Conservation (phyloP, 2,329 filamentous ascomycete genomes). For the Mycosphaerella arachidis region DNA sequence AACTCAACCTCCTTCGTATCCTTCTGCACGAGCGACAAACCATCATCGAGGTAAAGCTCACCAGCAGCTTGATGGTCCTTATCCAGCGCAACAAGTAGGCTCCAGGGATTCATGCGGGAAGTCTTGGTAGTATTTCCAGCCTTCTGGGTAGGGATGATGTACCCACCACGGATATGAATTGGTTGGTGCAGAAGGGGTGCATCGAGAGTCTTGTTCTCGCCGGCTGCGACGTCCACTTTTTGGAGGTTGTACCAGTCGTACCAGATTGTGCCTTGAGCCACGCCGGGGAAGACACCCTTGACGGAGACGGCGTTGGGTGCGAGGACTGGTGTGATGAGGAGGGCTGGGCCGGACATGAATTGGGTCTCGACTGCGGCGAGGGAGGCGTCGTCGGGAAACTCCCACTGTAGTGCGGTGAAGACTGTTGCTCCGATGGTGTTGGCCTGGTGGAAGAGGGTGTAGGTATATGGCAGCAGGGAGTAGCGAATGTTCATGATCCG, state of each 20-base stretch:
- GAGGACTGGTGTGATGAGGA: constrained; percentile 64
- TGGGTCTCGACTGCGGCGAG: constrained; percentile 62
- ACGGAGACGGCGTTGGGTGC: constrained; percentile 57
- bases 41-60: constrained; percentile 56
- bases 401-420: constrained; percentile 67
- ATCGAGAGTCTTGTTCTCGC: constrained; percentile 30
- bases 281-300: constrained; percentile 63
- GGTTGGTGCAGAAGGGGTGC: constrained; percentile 27
- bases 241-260: constrained; percentile 71
- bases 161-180: constrained; percentile 24
- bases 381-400: constrained; percentile 64
- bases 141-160: constrained; percentile 25
- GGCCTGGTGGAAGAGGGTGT: constrained; percentile 64
- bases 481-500: constrained; percentile 66
- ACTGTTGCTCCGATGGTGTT: constrained; percentile 62
- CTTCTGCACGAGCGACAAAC: constrained; percentile 57
- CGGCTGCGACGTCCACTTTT: constrained; percentile 47
- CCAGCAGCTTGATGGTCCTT: constrained; percentile 1
- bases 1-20: constrained; percentile 49
- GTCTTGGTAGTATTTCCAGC: constrained; percentile 19
- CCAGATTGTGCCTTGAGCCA: constrained; percentile 56
- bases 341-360: constrained; percentile 61
- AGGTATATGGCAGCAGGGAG: constrained; percentile 64
- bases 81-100: constrained; percentile 17
- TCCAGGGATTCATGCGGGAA: constrained; percentile 16